phyloP scores from a whole-genome alignment of 768 basidiomycete species.

The Hericium erinaceus region DNA sequence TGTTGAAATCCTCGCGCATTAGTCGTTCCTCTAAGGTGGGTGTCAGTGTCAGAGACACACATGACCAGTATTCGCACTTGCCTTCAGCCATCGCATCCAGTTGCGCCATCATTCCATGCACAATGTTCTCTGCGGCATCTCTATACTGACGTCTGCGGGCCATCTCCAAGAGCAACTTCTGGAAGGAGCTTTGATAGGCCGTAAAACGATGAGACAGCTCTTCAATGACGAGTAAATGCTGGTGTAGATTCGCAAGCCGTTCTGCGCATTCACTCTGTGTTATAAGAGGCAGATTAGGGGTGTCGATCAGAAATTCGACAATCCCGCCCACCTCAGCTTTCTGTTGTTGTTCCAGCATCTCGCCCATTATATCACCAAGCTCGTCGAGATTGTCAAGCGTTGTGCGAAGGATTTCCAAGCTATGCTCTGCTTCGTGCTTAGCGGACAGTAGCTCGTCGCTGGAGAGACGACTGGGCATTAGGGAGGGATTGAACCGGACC shows the following conservation, averaged over 20 bases:
- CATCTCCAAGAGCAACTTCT: conserved; percentile 66
- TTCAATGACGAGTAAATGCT: conserved; percentile 52
- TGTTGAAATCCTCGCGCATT: conserved; percentile 59
- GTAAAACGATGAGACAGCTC: conserved; percentile 59
- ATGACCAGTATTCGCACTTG: conserved; percentile 16
- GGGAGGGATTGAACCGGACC: not conserved
- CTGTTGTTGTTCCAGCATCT: conserved; percentile 66
- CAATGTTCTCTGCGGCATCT: conserved; percentile 55
- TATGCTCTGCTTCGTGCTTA: conserved; percentile 34
- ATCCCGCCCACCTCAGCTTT: conserved; percentile 46
- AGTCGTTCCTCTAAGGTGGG: conserved; percentile 46
- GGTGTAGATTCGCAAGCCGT: conserved; percentile 45
- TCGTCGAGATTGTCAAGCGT: conserved; percentile 63
- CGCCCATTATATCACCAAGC: conserved; percentile 69
- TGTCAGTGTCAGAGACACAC: too few species aligned
- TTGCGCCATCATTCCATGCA: conserved; percentile 56
- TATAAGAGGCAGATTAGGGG: not conserved
- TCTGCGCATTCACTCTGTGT: conserved; percentile 43
- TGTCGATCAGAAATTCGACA: not conserved
- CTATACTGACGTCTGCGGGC: conserved; percentile 57
- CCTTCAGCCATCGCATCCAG: conserved; percentile 61
- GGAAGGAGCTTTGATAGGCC: conserved; percentile 64
- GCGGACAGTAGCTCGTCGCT: conserved; percentile 44
- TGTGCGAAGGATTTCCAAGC: conserved; percentile 38
- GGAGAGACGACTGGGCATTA: not conserved